phyloP scores from a whole-genome alignment of 2,329 filamentous ascomycete species.

The Apiospora marii region DNA sequence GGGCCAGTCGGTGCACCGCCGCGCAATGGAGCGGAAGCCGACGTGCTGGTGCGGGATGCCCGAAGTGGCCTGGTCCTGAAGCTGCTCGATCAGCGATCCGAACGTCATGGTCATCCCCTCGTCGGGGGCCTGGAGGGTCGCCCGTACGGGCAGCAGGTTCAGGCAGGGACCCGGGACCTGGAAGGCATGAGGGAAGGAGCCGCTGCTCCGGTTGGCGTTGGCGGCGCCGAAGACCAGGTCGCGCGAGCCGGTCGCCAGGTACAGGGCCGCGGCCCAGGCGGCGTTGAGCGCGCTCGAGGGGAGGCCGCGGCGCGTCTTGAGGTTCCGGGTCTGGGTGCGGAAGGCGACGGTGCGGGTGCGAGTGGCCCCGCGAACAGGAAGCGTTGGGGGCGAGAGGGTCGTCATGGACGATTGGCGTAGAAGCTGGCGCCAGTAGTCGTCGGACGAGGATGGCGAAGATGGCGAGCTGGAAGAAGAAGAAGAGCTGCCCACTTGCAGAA shows the following conservation, averaged over 20 bases:
- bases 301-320: not conserved
- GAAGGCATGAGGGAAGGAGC: not conserved
- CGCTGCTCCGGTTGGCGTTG: constrained; percentile 1
- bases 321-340: not conserved
- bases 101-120: not conserved
- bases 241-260: not conserved
- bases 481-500: not conserved
- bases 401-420: not conserved
- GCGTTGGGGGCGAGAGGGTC: not conserved
- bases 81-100: not conserved
- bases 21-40: constrained; percentile 5
- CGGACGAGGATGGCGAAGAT: not conserved
- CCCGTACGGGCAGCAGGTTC: not conserved
- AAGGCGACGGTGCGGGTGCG: not conserved
- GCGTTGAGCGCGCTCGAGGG: not conserved
- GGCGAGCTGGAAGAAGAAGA: too few relatives aligned
- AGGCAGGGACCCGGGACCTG: not conserved
- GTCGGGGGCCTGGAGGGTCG: too few relatives aligned
- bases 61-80: not conserved
- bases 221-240: not conserved
- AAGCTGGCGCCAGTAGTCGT: not conserved
- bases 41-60: not conserved
- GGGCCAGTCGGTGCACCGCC: constrained; percentile 5
- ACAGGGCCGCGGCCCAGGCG: not conserved
- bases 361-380: not conserved